Evolutionary conservation across 2,329 filamentous ascomycete genomes (phyloP).

Genomic region (Aspergillus hortae): DNA sequence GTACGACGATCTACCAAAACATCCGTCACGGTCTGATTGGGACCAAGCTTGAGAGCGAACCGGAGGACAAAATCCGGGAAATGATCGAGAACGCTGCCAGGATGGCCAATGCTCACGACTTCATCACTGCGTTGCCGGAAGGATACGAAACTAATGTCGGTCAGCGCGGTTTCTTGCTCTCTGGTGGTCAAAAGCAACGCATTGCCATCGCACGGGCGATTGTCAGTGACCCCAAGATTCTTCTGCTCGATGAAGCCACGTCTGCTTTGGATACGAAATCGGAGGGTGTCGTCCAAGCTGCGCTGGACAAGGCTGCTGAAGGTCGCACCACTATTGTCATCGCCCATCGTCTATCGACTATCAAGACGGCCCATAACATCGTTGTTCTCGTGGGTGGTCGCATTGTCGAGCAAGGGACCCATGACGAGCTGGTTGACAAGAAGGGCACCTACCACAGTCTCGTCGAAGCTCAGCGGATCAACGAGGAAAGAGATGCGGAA

Average conservation of each 20-base stretch:
- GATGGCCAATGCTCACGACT: constrained; percentile 93
- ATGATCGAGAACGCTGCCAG: constrained; percentile 77
- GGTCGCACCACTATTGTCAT: constrained; percentile 95
- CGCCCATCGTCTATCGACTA: constrained; percentile 90
- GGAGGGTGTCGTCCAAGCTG: constrained; percentile 90
- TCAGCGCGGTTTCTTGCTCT: constrained; percentile 86
- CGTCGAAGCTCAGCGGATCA: constrained; percentile 83
- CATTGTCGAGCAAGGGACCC: constrained; percentile 91
- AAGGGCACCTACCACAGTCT: constrained; percentile 76
- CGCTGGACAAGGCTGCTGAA: constrained; percentile 77
- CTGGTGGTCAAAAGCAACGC: constrained; percentile 93
- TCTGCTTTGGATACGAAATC: constrained; percentile 91
- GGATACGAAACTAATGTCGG: constrained; percentile 94
- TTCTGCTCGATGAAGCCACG: constrained; percentile 92
- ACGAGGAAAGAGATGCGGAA: constrained; percentile 48
- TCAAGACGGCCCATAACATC: constrained; percentile 91
- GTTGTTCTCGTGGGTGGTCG: constrained; percentile 81
- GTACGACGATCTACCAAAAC: constrained; percentile 83
- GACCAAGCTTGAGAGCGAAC: constrained; percentile 67
- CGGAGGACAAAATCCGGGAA: constrained; percentile 64
- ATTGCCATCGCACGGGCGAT: constrained; percentile 91
- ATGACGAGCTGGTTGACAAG: constrained; percentile 70
- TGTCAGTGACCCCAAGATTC: constrained; percentile 84
- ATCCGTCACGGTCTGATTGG: constrained; percentile 89
- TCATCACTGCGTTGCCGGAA: constrained; percentile 76